Conservation (phyloP, 495 filamentous ascomycete species). For the Tuber melanosporum region DNA sequence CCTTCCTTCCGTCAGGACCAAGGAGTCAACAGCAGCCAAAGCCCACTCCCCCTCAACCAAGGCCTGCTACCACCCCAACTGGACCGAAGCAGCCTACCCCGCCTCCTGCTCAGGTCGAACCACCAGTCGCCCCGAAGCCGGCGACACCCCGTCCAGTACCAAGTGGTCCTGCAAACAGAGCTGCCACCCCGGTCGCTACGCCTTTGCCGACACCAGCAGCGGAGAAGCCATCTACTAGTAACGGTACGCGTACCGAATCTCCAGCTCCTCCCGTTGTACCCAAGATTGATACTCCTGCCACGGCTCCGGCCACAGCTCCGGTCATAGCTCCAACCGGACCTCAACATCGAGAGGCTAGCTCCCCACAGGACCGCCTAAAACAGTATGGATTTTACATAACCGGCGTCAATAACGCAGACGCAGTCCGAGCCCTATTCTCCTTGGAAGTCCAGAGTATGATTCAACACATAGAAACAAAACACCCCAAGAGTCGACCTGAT, state of each 20-base stretch:
- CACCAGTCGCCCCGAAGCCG: slow-evolving; percentile 41
- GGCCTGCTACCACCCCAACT: slow-evolving; percentile 43
- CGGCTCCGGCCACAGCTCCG: slow-evolving; percentile 40
- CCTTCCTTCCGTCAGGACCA: slow-evolving; percentile 42
- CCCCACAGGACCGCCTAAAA: slow-evolving; percentile 45
- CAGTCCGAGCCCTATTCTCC: slow-evolving; percentile 67
- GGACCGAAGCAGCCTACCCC: slow-evolving; percentile 51
- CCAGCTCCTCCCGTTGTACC: slow-evolving; percentile 46
- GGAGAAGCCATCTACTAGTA: slow-evolving; percentile 42
- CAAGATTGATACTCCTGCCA: slow-evolving; percentile 43
- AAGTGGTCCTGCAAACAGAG: slow-evolving; percentile 47
- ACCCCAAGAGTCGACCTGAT: slow-evolving; percentile 10
- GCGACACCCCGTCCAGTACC: slow-evolving; percentile 44
- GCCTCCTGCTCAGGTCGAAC: slow-evolving; percentile 43
- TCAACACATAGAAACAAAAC: slow-evolving; percentile 57
- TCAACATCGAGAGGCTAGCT: slow-evolving; percentile 6
- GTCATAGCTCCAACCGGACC: slow-evolving; percentile 32
- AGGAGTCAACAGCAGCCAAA: slow-evolving; percentile 41
- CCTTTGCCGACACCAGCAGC: slow-evolving; percentile 22
- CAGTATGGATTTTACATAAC: slow-evolving; percentile 76
- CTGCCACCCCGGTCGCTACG: slow-evolving; percentile 26
- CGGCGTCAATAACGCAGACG: slow-evolving; percentile 68
- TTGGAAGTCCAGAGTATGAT: slow-evolving; percentile 78
- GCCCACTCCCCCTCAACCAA: slow-evolving; percentile 43
- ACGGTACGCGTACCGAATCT: slow-evolving; percentile 46